These are phyloP conservation scores for Chaetomium olivaceum DNA, from an alignment of 2,329 filamentous ascomycete genomes.

Conservation along the genomic window DNA sequence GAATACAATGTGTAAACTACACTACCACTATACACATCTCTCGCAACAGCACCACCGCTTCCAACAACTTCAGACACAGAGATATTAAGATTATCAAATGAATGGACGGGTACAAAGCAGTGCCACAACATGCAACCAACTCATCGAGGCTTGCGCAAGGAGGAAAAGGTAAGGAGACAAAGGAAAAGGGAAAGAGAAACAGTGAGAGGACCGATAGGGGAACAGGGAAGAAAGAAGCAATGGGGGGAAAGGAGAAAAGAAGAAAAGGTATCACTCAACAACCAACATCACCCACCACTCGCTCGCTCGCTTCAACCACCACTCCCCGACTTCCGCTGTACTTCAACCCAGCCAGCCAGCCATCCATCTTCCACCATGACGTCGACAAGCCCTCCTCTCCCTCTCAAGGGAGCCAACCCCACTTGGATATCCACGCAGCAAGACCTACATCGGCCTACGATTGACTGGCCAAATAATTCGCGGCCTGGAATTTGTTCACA, in stretches of 20 bases:
- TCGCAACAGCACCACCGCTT: neutral
- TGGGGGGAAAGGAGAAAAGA: neutral
- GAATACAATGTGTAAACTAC: conserved; percentile 13
- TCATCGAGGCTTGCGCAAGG: neutral
- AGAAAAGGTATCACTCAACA: conserved; percentile 29
- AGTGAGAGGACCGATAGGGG: conserved; percentile 1
- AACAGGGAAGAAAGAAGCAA: neutral
- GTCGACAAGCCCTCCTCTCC: neutral
- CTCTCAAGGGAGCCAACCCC: neutral
- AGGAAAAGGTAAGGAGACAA: neutral
- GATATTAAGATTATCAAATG: conserved; percentile 16
- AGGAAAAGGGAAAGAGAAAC: conserved; percentile 2
- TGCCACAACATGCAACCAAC: neutral
- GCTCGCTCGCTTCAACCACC: neutral
- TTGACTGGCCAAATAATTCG: conserved; percentile 57
- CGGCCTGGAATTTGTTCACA: conserved; percentile 44
- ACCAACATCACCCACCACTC: neutral
- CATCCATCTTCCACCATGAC: neutral
- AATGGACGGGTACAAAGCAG: neutral
- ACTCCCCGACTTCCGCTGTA: neutral
- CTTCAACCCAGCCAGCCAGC: neutral
- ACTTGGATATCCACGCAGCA: neutral
- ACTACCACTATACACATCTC: conserved; percentile 7
- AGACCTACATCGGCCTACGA: conserved; percentile 41
- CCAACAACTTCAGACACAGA: neutral